These are phyloP conservation scores for Ocimum tenuiflorum DNA, from an alignment of 257 asterid genomes.

Conservation along the genomic window DNA sequence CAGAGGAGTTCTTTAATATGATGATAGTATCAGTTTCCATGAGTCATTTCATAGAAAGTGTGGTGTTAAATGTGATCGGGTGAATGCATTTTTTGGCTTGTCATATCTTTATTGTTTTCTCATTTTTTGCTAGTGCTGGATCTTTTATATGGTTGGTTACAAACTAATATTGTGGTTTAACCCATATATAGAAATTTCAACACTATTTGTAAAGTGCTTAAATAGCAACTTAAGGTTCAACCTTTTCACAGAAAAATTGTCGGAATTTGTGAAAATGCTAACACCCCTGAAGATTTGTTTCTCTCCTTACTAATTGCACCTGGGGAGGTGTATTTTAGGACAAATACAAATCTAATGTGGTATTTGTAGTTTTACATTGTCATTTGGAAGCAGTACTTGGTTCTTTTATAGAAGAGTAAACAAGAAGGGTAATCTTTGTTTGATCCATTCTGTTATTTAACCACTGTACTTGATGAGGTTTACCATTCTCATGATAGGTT, in stretches of 20 bases:
- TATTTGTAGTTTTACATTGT: not conserved
- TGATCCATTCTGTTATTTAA: not conserved
- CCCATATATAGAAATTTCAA: not conserved
- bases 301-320: not conserved
- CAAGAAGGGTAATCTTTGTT: not conserved
- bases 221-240: not conserved
- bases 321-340: not conserved
- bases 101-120: slow-evolving; percentile 5
- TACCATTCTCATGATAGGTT: slow-evolving; percentile 37
- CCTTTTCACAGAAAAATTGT: not conserved
- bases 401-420: not conserved
- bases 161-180: not conserved
- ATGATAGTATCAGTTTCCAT: slow-evolving; percentile 52
- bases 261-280: not conserved
- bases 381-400: not conserved
- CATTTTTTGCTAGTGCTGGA: slow-evolving; percentile 8
- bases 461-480: slow-evolving; percentile 19
- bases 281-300: not conserved
- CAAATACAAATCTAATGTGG: not conserved
- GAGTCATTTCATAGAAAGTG: slow-evolving; percentile 72
- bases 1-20: slow-evolving; percentile 75
- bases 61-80: slow-evolving; percentile 72
- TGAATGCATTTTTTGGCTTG: not conserved
- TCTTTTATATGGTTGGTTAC: not conserved
- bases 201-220: not conserved